Evolutionary conservation across 371 early-diverging fungal species (phyloP), one percentile per base, ranked within the genome.

Genomic region (Syncephalastrum contaminatum): DNA sequence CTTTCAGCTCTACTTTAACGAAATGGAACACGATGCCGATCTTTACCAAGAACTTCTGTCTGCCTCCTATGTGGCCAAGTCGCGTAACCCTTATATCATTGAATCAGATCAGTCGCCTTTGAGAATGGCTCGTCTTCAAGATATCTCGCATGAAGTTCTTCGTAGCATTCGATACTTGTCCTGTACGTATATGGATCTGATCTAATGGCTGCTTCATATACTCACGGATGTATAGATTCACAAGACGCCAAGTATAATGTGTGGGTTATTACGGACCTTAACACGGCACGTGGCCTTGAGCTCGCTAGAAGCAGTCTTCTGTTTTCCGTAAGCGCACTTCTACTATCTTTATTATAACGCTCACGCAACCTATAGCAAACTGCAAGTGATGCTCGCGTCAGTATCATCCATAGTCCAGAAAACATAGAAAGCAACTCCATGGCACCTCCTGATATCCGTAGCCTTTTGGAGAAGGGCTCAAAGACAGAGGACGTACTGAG

Each of bases 31-130:
- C 6, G 61, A 76, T 4, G 76, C 67, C 16, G 54, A 91, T 52
- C 49, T 92, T n/a, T 91, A 88, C 48, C 85, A 89, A 0, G 75
- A 80, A 52, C 70, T 93, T 6, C 62, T 92, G 49, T 73, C 81
- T 0, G 75, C 78, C 42, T 83, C 87, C 4, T 65, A 71, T 44
- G 88, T 88, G 0, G 59, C 72, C 20, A 21, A 61, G 4, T 66
- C 82, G 10, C 87, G 93, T 22, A 92, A 88, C 60, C 67, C 86
- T 1, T 77, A 81, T 41, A 75, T 95, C 40, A 81, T 80, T 53
- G 72, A 66, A 14, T 78, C 82, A 0, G 87, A 86, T 18, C 66
- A 70, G 10, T 60, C 77, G 1, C 87, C 87, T 12, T 56, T 88
- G 51, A 75, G 72, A 7, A 60, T 76, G 18, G 42, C 63, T 14